Percentiles rank a stretch among this genome's conserved stretches.
phyloP scores from a whole-genome alignment of 1,284 basidiomycete genomes.

The Phellopilus nigrolimitatus region DNA sequence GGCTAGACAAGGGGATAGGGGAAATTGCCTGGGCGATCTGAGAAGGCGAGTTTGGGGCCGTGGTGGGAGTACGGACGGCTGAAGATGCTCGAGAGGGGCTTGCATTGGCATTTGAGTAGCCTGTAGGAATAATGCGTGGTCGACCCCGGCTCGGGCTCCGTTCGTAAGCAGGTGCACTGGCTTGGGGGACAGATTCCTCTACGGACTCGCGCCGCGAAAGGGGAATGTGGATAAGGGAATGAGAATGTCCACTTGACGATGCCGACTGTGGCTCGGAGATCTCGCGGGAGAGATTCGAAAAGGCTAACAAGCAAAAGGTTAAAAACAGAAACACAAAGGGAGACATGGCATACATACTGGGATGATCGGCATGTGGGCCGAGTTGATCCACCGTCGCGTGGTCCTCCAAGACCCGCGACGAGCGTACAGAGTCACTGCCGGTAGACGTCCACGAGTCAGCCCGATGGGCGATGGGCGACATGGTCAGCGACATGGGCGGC shows the following conservation, averaged over 20 bases:
- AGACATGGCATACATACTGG: neutral
- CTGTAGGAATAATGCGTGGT: neutral
- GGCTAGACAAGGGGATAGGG: neutral
- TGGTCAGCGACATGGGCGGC: neutral
- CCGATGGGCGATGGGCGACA: neutral
- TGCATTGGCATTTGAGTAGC: slow-evolving; percentile 2
- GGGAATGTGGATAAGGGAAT: slow-evolving; percentile 7
- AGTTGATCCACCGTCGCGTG: neutral
- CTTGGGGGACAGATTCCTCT: neutral
- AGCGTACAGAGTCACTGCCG: neutral
- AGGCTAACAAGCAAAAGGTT: neutral
- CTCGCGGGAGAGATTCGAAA: slow-evolving; percentile 3
- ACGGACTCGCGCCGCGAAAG: slow-evolving; percentile 15
- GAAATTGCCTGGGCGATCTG: neutral
- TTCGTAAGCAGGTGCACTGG: slow-evolving; percentile 8
- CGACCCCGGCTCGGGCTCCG: slow-evolving; percentile 17
- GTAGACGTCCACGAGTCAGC: neutral
- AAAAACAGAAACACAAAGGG: neutral
- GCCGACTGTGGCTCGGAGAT: slow-evolving; percentile 11
- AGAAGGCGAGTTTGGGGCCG: slow-evolving; percentile 10
- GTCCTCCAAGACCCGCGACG: slow-evolving; percentile 1
- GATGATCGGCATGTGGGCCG: neutral
- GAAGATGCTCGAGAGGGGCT: slow-evolving; percentile 16
- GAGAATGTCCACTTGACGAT: slow-evolving; percentile 5
- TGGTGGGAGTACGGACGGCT: slow-evolving; percentile 8